These are phyloP conservation scores for Fusarium sp. DNA, from an alignment of 2,329 filamentous ascomycete species.

Conservation along the genomic window DNA sequence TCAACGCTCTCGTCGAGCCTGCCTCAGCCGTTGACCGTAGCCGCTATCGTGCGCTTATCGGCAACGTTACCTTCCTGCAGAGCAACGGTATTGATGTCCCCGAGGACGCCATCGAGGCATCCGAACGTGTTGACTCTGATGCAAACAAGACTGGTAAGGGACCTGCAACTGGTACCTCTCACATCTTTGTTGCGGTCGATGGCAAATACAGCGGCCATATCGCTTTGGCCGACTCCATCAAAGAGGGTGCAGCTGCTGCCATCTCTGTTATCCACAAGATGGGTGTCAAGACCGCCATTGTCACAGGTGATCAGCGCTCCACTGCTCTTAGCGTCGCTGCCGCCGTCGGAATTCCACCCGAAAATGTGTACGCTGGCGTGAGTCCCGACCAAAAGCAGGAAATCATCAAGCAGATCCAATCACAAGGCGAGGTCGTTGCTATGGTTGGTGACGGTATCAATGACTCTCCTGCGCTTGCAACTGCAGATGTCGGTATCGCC, in stretches of 20 bases:
- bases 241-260: constrained; percentile 83
- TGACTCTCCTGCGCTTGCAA: constrained; percentile 93
- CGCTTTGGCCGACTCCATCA: constrained; percentile 89
- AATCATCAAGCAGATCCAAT: constrained; percentile 83
- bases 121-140: constrained; percentile 67
- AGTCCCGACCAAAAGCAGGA: constrained; percentile 91
- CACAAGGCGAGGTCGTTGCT: constrained; percentile 79
- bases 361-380: constrained; percentile 86
- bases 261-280: constrained; percentile 85
- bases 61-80: constrained; percentile 81
- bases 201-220: constrained; percentile 83
- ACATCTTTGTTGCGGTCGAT: constrained; percentile 91
- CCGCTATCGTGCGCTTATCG: constrained; percentile 83
- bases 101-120: constrained; percentile 69
- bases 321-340: constrained; percentile 87
- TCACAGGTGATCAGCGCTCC: constrained; percentile 90
- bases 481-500: constrained; percentile 91
- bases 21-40: constrained; percentile 72
- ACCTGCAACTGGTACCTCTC: constrained; percentile 77
- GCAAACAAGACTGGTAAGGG: constrained; percentile 52
- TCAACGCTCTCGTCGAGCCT: constrained; percentile 85
- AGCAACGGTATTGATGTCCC: constrained; percentile 76
- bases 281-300: constrained; percentile 87
- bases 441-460: constrained; percentile 99
- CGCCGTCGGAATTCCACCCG: constrained; percentile 80